phyloP scores from a whole-genome alignment of 2,329 filamentous ascomycete genomes.

The Canariomyces notabilis region DNA sequence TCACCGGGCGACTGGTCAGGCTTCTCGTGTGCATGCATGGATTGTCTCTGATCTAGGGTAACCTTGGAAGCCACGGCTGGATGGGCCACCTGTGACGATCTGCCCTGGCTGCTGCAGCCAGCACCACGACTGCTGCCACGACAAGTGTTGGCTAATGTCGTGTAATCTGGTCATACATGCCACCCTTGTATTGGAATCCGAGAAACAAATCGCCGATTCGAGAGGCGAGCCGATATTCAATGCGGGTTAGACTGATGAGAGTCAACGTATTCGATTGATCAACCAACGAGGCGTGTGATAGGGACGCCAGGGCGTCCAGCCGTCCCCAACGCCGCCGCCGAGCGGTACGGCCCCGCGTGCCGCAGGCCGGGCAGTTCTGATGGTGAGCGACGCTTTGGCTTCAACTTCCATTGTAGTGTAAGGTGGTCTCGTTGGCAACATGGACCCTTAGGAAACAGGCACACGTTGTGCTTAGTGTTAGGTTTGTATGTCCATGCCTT shows the following conservation, averaged over 20 bases:
- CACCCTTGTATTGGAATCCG: neutral
- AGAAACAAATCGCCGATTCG: neutral
- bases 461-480: no score
- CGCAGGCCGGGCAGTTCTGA: neutral
- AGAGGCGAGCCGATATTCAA: neutral
- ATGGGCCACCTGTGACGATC: constrained; percentile 4
- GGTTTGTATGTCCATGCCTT: no score
- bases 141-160: neutral
- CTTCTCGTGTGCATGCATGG: constrained; percentile 4
- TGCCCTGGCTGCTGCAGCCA: constrained; percentile 1
- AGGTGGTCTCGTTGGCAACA: no score
- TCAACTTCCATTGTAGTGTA: no score
- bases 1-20: constrained; percentile 15
- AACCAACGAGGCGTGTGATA: neutral
- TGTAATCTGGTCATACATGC: neutral
- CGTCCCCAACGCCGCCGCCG: neutral
- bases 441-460: no score
- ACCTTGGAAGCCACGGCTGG: neutral
- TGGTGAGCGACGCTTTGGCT: no score
- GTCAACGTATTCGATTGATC: neutral
- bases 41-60: constrained; percentile 12
- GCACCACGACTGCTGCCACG: neutral
- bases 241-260: neutral
- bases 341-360: neutral
- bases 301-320: neutral